A percentile compares a stretch with the other conserved stretches of the same genome.
Conservation (phyloP, 257 asterid genomes). For the Thymus quinquecostatus region DNA sequence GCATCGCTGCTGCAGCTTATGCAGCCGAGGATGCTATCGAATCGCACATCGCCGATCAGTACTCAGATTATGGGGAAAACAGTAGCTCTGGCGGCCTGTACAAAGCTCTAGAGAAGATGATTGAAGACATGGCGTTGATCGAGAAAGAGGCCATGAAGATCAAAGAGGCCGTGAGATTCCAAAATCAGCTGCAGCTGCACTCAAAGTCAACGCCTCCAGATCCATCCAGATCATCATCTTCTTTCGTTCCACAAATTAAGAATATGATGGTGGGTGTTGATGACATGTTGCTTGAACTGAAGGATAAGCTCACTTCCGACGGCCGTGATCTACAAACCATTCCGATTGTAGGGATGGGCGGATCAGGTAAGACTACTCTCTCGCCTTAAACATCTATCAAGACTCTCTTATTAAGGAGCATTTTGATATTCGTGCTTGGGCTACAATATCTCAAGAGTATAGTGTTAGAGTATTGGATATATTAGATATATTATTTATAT, state of each 20-base stretch:
- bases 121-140: background rate
- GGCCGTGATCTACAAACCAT: background rate
- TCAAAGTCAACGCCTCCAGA: background rate
- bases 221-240: background rate
- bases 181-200: background rate
- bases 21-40: background rate
- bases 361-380: background rate
- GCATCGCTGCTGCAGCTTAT: background rate
- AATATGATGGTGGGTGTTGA: background rate
- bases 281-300: background rate
- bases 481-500: no score
- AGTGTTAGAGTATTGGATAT: no score
- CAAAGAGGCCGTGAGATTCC: background rate
- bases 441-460: no score
- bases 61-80: background rate
- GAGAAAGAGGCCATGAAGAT: background rate
- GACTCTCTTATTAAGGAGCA: conserved; percentile 1
- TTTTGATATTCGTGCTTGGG: no score
- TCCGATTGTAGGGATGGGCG: background rate
- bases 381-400: background rate
- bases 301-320: background rate
- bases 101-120: background rate
- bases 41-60: background rate
- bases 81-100: background rate
- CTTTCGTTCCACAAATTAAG: background rate